Conservation (phyloP, 78 protist species). For the Acrasis kona region DNA sequence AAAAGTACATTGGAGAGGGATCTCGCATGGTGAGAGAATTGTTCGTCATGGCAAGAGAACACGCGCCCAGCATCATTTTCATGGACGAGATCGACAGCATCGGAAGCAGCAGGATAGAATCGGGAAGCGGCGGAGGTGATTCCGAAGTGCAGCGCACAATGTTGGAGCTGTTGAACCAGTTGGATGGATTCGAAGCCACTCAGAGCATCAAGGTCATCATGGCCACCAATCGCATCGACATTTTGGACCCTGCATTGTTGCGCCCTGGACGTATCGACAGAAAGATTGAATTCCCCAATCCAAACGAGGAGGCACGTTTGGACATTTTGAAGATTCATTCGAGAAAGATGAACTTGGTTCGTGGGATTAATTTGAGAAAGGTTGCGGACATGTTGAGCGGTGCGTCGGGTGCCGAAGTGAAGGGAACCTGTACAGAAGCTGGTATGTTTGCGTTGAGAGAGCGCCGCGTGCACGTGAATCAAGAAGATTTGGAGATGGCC, state of each 20-base stretch:
- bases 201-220: conserved; percentile 95
- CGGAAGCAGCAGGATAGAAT: conserved; percentile 66
- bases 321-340: conserved; percentile 98
- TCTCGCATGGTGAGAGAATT: conserved; percentile 99
- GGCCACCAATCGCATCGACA: conserved; percentile 99
- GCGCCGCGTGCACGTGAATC: conserved; percentile 95
- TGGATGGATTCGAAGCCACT: conserved; percentile 98
- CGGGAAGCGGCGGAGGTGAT: conserved; percentile 76
- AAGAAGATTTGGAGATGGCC: conserved; percentile 99
- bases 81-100: conserved; percentile 99
- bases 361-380: conserved; percentile 90
- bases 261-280: conserved; percentile 99
- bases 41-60: conserved; percentile 98
- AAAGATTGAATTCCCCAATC: conserved; percentile 97
- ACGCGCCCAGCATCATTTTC: conserved; percentile 98
- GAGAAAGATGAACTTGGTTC: conserved; percentile 94
- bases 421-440: conserved; percentile 97
- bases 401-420: conserved; percentile 97
- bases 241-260: conserved; percentile 96
- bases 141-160: conserved; percentile 96
- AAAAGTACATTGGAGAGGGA: conserved; percentile 99
- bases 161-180: conserved; percentile 99
- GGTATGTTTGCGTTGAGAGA: conserved; percentile 98
- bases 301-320: conserved; percentile 50
- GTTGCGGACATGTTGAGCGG: conserved; percentile 80